Evolutionary conservation across 2,329 filamentous ascomycete species (phyloP).

Genomic region (Lizonia empirigonia): DNA sequence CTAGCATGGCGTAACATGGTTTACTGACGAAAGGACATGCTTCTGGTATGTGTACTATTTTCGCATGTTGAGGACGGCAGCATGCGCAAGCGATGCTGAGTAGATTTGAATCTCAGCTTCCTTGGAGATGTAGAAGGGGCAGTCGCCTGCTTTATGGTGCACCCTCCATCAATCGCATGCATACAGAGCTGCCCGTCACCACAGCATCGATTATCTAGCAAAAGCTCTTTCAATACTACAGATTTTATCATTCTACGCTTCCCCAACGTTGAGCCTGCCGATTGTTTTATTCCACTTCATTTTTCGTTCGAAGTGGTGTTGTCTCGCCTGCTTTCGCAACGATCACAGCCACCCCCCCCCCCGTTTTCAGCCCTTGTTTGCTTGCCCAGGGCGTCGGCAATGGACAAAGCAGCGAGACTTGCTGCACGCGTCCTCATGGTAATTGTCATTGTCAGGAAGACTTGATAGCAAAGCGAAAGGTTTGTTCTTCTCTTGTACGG

Average conservation of each 20-base stretch:
- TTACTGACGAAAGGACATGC: conserved; percentile 9
- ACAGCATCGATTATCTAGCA: conserved; percentile 13
- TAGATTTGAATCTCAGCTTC: not conserved
- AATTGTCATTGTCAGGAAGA: conserved; percentile 24
- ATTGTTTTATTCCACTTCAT: not conserved
- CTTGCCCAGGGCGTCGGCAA: conserved; percentile 1
- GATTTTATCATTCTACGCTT: not conserved
- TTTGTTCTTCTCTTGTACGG: conserved; percentile 20
- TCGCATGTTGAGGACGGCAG: not conserved
- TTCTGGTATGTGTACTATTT: conserved; percentile 19
- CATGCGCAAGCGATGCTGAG: not conserved
- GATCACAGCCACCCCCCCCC: not conserved
- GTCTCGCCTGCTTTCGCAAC: conserved; percentile 10
- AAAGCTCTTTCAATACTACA: conserved; percentile 6
- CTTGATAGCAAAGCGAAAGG: conserved; percentile 2
- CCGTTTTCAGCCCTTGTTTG: conserved; percentile 13
- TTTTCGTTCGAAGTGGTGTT: not conserved
- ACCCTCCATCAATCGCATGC: not conserved
- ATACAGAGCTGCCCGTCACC: conserved; percentile 1
- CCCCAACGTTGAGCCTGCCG: not conserved
- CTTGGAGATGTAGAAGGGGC: conserved; percentile 2
- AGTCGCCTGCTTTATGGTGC: not conserved
- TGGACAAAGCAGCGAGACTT: conserved; percentile 24
- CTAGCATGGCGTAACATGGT: conserved; percentile 28
- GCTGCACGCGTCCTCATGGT: conserved; percentile 30